Percentiles rank a stretch among this genome's conserved stretches.
Conservation (phyloP, 2,329 filamentous ascomycete genomes). For the Aspergillus felis region DNA sequence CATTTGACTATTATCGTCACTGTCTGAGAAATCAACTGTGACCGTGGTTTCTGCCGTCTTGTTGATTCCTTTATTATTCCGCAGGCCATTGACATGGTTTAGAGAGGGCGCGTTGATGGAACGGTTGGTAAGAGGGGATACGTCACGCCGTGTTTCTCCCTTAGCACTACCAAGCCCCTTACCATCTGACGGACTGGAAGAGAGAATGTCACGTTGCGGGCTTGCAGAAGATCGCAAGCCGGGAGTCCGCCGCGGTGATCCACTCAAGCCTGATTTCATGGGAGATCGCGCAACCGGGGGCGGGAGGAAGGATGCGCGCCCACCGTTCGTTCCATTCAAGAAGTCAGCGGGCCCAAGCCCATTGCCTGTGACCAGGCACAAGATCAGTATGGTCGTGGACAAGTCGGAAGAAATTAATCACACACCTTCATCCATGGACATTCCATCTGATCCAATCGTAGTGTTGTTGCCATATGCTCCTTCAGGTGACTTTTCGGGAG, state of each 20-base stretch:
- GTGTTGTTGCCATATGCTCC: constrained; percentile 36
- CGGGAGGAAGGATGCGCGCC: constrained; percentile 34
- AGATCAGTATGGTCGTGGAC: background rate
- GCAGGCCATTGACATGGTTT: constrained; percentile 20
- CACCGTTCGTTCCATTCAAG: constrained; percentile 30
- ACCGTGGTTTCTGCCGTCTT: constrained; percentile 18
- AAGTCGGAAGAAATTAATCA: background rate
- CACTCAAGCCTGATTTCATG: constrained; percentile 41
- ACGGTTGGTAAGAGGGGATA: constrained; percentile 34
- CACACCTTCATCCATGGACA: constrained; percentile 62
- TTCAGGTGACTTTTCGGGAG: constrained; percentile 63
- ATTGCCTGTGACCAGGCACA: constrained; percentile 27
- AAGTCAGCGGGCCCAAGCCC: constrained; percentile 41
- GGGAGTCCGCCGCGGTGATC: constrained; percentile 41
- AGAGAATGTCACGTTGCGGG: constrained; percentile 27
- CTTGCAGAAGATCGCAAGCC: constrained; percentile 41
- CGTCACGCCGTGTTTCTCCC: constrained; percentile 22
- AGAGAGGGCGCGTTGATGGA: constrained; percentile 31
- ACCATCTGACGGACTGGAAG: constrained; percentile 38
- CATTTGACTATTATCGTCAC: constrained; percentile 27
- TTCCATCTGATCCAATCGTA: constrained; percentile 53
- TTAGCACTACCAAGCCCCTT: constrained; percentile 22
- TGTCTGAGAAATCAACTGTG: constrained; percentile 33
- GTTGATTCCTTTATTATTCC: constrained; percentile 18
- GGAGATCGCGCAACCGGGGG: constrained; percentile 44